A percentile compares a stretch with the other conserved stretches of the same genome.
phyloP scores from a whole-genome alignment of 2,329 filamentous ascomycete genomes.

The Claviceps sp. region DNA sequence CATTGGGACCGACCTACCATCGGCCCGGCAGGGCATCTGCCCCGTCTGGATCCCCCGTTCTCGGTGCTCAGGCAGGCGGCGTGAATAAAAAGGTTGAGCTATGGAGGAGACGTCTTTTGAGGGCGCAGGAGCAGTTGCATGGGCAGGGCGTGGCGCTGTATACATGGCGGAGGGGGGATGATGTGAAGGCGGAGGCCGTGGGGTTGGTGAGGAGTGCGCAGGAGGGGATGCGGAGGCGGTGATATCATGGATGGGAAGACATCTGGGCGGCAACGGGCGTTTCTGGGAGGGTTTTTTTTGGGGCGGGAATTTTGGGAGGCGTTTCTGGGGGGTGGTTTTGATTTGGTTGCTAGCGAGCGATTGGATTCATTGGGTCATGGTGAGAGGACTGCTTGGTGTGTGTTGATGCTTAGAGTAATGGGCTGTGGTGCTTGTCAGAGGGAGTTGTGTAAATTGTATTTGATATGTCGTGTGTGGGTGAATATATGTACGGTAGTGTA shows the following conservation, averaged over 20 bases:
- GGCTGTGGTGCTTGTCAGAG: no score
- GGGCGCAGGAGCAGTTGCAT: conserved; percentile 51
- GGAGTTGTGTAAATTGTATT: no score
- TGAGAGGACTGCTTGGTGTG: no score
- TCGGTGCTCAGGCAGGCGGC: conserved; percentile 16
- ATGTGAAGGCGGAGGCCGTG: conserved; percentile 54
- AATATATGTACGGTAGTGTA: no score
- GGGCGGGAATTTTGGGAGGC: neutral
- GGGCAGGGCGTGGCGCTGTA: conserved; percentile 52
- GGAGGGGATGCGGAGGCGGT: conserved; percentile 19
- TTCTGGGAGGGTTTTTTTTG: neutral
- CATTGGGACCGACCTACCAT: conserved; percentile 10
- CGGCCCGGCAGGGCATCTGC: conserved; percentile 17
- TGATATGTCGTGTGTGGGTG: no score
- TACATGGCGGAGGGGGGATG: conserved; percentile 59
- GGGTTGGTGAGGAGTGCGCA: conserved; percentile 47
- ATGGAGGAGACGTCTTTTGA: conserved; percentile 54
- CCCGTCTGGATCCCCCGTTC: conserved; percentile 21
- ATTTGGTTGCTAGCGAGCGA: neutral
- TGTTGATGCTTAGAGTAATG: no score
- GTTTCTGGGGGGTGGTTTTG: neutral
- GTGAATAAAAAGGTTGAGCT: conserved; percentile 57
- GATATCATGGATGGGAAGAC: neutral
- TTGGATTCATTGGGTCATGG: neutral
- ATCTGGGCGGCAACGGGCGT: neutral